These are phyloP conservation scores for Cladosporium cucumerinum DNA, from an alignment of 2,329 filamentous ascomycete species.

Conservation along the genomic window DNA sequence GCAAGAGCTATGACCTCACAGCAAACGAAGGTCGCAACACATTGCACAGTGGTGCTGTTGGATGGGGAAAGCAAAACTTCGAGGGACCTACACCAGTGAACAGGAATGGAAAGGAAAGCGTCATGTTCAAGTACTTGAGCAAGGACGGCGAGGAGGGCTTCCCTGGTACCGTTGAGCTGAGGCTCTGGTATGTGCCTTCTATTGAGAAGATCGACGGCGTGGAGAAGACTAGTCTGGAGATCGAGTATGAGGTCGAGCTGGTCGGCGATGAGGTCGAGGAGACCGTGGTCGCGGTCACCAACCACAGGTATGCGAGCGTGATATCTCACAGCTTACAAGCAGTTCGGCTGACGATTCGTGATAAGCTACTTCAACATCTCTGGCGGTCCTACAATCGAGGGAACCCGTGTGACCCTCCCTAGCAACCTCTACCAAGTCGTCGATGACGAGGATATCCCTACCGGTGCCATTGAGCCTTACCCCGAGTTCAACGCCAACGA, in stretches of 20 bases:
- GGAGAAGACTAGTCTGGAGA: slow-evolving; percentile 68
- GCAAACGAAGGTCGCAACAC: slow-evolving; percentile 76
- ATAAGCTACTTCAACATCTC: slow-evolving; percentile 66
- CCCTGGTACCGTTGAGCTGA: slow-evolving; percentile 77
- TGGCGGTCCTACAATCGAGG: slow-evolving; percentile 57
- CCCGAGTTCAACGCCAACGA: slow-evolving; percentile 62
- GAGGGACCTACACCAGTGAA: slow-evolving; percentile 62
- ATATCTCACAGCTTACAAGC: not conserved
- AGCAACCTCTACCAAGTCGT: slow-evolving; percentile 69
- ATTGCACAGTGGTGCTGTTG: slow-evolving; percentile 52
- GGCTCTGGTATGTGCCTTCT: slow-evolving; percentile 73
- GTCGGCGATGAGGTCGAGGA: slow-evolving; percentile 72
- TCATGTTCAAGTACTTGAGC: slow-evolving; percentile 56
- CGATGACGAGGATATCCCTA: slow-evolving; percentile 71
- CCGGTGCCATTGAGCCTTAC: slow-evolving; percentile 61
- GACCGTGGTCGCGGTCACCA: slow-evolving; percentile 89
- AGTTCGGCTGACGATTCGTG: not conserved
- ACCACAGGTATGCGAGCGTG: slow-evolving; percentile 72
- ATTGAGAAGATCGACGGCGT: slow-evolving; percentile 55
- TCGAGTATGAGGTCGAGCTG: slow-evolving; percentile 87
- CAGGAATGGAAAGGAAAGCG: slow-evolving; percentile 46
- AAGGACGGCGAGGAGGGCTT: slow-evolving; percentile 84
- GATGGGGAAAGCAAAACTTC: slow-evolving; percentile 81
- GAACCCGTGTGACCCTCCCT: slow-evolving; percentile 57
- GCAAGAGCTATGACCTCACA: slow-evolving; percentile 64